Base-by-base conservation (phyloP, 345 rosid species). In the Eucalyptus globulus region DNA sequence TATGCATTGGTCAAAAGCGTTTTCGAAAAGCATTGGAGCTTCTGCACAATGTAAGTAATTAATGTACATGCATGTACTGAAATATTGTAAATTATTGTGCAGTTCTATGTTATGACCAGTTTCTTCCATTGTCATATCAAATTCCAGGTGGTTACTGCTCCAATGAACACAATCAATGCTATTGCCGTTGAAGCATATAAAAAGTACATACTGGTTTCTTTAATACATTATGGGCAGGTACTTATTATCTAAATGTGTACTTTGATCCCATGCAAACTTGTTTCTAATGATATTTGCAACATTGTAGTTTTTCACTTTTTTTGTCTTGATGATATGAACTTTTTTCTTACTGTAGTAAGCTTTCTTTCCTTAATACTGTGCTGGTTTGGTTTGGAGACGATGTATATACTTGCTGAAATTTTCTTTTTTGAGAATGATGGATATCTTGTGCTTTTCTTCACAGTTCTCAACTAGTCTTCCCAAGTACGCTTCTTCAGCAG, bases 1-100 rank as follows among this genome's bases (percentile, higher is more conserved):
- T 96, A 91, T 97, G 98, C 95, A 95, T 96, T 67, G 99, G 99
- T 37, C 96, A 76, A 90, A 98, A 98, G 92, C 90, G 53, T 54
- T 98, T 96, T 91, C 93, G 90, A 92, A 97, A 97, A 92, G 99
- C 99, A 88, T 90, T 95, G 94, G 99, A 96, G 97, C 99, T 98
- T 92, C 92, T 97, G 62, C 99, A 94, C 91, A 97, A 95, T 91
- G 99, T 97, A 31, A 49, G 94, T 87, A 76, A 86, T 60, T 76
- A n/a, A 88, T 62, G 27, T 62, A 31, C 43, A 14, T 60, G 53
- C 56, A 34, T 31, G 58, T 87, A 49, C 69, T 60, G 53, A 65
- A 49, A n/a, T 31, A 17, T 86, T 87, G 37, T 51, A 19, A 45
- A 24, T 47, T 47, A 86, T 34, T 16, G 76, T 72, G 31, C 56